Conservation (phyloP, 2,329 filamentous ascomycete species). For the Alternaria gaisen region DNA sequence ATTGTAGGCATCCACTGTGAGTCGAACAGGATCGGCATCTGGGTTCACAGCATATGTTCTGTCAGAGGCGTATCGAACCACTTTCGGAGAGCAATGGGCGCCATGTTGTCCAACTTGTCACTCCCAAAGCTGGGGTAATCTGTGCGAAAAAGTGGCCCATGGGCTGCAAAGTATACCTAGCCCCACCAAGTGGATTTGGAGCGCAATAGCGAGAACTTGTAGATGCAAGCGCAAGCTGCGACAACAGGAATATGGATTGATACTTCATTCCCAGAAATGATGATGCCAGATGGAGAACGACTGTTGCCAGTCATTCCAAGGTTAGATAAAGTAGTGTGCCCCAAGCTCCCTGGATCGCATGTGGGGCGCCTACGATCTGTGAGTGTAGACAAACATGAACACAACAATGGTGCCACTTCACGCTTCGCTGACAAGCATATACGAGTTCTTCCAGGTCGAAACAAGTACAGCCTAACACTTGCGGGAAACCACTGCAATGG, state of each 20-base stretch:
- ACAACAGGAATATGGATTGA: not conserved
- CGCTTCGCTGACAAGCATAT: not conserved
- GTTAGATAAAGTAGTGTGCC: not conserved
- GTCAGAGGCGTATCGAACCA: constrained; percentile 28
- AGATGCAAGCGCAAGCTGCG: not conserved
- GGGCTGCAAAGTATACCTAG: constrained; percentile 23
- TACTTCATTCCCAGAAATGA: not conserved
- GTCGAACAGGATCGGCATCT: constrained; percentile 18
- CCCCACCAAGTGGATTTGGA: constrained; percentile 7
- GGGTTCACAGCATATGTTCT: constrained; percentile 17
- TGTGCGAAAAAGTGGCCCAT: constrained; percentile 25
- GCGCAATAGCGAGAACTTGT: not conserved
- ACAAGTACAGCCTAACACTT: no score
- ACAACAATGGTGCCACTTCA: not conserved
- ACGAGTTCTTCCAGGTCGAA: not conserved
- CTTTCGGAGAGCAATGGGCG: constrained; percentile 13
- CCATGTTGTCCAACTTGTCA: constrained; percentile 17
- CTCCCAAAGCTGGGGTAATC: constrained; percentile 28
- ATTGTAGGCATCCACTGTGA: constrained; percentile 24
- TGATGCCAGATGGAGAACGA: not conserved
- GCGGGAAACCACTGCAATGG: not conserved
- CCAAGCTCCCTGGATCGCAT: not conserved
- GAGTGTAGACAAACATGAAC: not conserved
- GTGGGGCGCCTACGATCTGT: not conserved
- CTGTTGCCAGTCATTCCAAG: not conserved